These are phyloP conservation scores for Carex pumila DNA, from an alignment of 176 grass and related monocot genomes.

Conservation along the genomic window DNA sequence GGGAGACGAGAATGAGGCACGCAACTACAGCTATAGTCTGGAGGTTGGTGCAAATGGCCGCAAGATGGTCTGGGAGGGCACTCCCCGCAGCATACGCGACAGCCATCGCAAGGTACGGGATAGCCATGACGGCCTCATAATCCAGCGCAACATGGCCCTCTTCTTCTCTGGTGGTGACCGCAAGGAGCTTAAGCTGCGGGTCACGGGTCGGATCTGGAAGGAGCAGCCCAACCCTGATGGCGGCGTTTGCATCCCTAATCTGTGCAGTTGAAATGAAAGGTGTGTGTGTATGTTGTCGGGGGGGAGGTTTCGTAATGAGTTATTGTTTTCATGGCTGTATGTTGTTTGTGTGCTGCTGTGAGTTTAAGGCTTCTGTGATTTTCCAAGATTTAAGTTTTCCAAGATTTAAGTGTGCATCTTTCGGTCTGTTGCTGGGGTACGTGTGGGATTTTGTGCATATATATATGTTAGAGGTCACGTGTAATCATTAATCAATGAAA, in stretches of 20 bases:
- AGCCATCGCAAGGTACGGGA: slow-evolving; percentile 75
- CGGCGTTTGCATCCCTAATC: slow-evolving; percentile 50
- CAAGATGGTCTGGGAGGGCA: slow-evolving; percentile 89
- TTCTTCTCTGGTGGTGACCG: slow-evolving; percentile 69
- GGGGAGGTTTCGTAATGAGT: not conserved
- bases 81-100: slow-evolving; percentile 68
- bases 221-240: slow-evolving; percentile 52
- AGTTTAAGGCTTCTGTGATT: not conserved
- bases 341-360: not conserved
- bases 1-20: slow-evolving; percentile 79
- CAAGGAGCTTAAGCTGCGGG: slow-evolving; percentile 71
- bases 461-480: slow-evolving; percentile 7
- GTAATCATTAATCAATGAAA: not conserved
- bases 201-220: slow-evolving; percentile 66
- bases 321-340: not conserved
- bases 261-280: slow-evolving; percentile 34
- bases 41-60: slow-evolving; percentile 69
- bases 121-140: slow-evolving; percentile 77
- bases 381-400: not conserved
- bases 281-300: not conserved
- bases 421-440: slow-evolving; percentile 10
- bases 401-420: not conserved
- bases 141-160: slow-evolving; percentile 85
- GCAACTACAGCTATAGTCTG: slow-evolving; percentile 77
- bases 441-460: slow-evolving; percentile 11